Base-by-base conservation (phyloP, 2,329 filamentous ascomycete genomes). In the Colletotrichum gigasporum region DNA sequence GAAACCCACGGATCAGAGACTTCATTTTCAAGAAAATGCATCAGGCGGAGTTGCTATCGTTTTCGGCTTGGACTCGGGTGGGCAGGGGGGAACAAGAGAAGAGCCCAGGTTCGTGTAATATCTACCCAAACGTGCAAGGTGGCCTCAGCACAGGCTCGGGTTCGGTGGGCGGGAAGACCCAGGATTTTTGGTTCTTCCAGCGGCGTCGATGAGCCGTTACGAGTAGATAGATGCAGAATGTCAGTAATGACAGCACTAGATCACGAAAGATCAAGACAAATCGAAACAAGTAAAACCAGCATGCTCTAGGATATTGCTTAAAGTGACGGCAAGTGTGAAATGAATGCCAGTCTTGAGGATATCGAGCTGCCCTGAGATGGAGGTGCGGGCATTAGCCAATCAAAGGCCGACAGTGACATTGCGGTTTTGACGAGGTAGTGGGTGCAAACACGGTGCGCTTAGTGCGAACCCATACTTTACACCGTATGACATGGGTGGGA, bases 151-250 rank as follows among this genome's bases (percentile, higher is more conserved):
- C 11, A 10, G 22, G 47, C 32, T 20, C 34, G 16, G 9, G n/a
- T 18, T 34, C 18, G 16, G 20, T 41, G 52, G 20, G 39, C 20
- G n/a, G 44, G 44, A 34, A 39, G 35, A 45, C 2, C 32, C 28
- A 12, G 28, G 44, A n/a, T 37, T 35, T 28, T 47, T 22, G 37
- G 18, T 37, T 47, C 53, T 37, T 51, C 35, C 44, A 28, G 35
- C 24, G 18, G 9, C 37, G 35, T 45, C 30, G 8, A 32, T 12
- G 10, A 16, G 37, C 55, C 26, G 35, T 32, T 37, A 47, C 42
- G 47, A 18, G 39, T 55, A 55, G 59, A 51, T 61, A 59, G 50
- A 57, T 60, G 57, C 54, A 47, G 67, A 47, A 69, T 66, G 42
- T 51, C 47, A 54, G 55, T 20, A 32, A 65, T 57, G 62, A 41